Evolutionary conservation across 441 rosid genomes (phyloP), one percentile per base, ranked within the genome.

Genomic region (Erysimum cheiri): DNA sequence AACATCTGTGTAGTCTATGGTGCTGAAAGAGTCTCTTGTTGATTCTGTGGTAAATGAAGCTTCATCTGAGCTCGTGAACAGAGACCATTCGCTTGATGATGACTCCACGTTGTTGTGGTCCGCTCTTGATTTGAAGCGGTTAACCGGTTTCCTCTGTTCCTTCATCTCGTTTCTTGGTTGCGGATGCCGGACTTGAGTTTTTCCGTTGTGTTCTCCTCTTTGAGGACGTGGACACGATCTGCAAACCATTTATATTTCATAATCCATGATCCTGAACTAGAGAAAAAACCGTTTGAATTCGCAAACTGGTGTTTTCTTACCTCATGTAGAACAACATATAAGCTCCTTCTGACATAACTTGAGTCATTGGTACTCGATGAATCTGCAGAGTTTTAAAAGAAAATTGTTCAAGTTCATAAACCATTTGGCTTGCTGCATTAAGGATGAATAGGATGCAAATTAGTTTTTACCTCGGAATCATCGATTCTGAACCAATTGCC

Each of bases 331-430:
- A 91, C 80, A 91, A 78, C 71, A 91, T 91, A 71, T 91, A 91
- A 62, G 96, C 97, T 75, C 90, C 97, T 80, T 91, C 97, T 6
- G 93, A 91, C 97, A 91, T 91, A 78, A 91, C 97, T 75, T 89
- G 93, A 80, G 85, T 82, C 82, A 81, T 81, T 43, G 88, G 79
- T 68, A 91, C 96, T 24, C 77, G 87, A 78, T 74, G 86, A 64
- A 89, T 88, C 97, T 91, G 84, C 63, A 47, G 46, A 64, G 53
- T 46, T 70, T 69, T 40, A 15, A 63, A 8, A 29, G 53, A 60
- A 58, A 47, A 17, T 35, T 47, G 22, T 15, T 48, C 5, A 41
- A 47, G 44, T 60, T 60, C 26, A 40, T 37, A 31, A 14, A 24
- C 63, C 6, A 55, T 57, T 57, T 49, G 19, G 46, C 35, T 65